These are phyloP conservation scores for Penicillium fimorum DNA, from an alignment of 495 filamentous ascomycete genomes.

Conservation along the genomic window DNA sequence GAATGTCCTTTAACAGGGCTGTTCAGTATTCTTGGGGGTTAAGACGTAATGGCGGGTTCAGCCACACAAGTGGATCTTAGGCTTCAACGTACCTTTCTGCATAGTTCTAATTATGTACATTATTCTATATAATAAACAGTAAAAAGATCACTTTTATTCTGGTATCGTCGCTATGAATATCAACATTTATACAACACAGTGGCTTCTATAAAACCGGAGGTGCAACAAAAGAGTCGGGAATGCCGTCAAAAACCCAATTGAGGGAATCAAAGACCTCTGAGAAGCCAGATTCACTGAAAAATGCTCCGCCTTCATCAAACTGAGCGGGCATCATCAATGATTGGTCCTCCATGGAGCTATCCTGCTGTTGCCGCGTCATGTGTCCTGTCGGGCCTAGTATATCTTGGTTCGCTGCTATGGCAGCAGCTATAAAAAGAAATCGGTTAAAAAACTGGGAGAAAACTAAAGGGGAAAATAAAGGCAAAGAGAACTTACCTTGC, in stretches of 20 bases:
- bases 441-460: slow-evolving; percentile 12
- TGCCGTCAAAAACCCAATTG: slow-evolving; percentile 51
- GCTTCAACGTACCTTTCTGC: background rate
- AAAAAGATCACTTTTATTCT: slow-evolving; percentile 23
- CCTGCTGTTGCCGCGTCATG: slow-evolving; percentile 29
- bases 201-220: slow-evolving; percentile 37
- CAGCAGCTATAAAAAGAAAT: slow-evolving; percentile 13
- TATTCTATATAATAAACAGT: background rate
- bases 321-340: slow-evolving; percentile 39
- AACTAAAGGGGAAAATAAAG: background rate
- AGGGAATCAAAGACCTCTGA: slow-evolving; percentile 50
- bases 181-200: slow-evolving; percentile 12
- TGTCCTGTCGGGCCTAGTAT: slow-evolving; percentile 29
- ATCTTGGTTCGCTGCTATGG: slow-evolving; percentile 32
- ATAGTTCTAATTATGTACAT: background rate
- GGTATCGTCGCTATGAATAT: slow-evolving; percentile 25
- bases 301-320: slow-evolving; percentile 43
- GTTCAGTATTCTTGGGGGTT: background rate
- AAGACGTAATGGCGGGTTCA: slow-evolving; percentile 2
- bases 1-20: background rate
- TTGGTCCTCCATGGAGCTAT: slow-evolving; percentile 35
- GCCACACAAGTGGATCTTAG: slow-evolving; percentile 7
- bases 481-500: slow-evolving; percentile 31
- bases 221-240: slow-evolving; percentile 44
- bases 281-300: slow-evolving; percentile 47